These are phyloP conservation scores for Candida morakotiae DNA, from an alignment of 805 yeast genomes.

Conservation along the genomic window DNA sequence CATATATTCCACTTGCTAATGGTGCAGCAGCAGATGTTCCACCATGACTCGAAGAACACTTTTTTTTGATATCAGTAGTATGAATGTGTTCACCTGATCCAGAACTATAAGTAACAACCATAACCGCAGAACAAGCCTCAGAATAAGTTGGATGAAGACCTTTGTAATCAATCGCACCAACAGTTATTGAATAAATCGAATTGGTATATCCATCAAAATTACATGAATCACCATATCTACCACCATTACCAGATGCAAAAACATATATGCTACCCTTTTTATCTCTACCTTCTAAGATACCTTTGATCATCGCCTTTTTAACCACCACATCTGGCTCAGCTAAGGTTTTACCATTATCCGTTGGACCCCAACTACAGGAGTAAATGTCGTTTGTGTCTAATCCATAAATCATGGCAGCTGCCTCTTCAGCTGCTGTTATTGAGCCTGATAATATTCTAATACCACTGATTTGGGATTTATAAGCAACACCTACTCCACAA, in stretches of 20 bases:
- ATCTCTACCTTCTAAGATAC: slow-evolving; percentile 75
- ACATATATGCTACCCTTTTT: slow-evolving; percentile 86
- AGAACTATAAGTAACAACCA: slow-evolving; percentile 90
- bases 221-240: slow-evolving; percentile 76
- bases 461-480: slow-evolving; percentile 80
- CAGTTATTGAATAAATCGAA: slow-evolving; percentile 90
- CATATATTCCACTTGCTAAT: slow-evolving; percentile 91
- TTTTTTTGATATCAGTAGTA: slow-evolving; percentile 71
- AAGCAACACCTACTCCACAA: slow-evolving; percentile 98
- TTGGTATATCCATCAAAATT: slow-evolving; percentile 97
- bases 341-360: slow-evolving; percentile 85
- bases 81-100: slow-evolving; percentile 88
- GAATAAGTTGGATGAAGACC: slow-evolving; percentile 88
- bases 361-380: slow-evolving; percentile 98
- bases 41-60: slow-evolving; percentile 76
- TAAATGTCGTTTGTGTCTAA: slow-evolving; percentile 86
- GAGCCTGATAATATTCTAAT: slow-evolving; percentile 81
- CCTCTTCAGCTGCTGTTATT: slow-evolving; percentile 84
- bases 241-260: slow-evolving; percentile 97
- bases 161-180: slow-evolving; percentile 85
- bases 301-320: slow-evolving; percentile 77
- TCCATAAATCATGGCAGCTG: slow-evolving; percentile 77
- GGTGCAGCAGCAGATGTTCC: slow-evolving; percentile 99
- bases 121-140: slow-evolving; percentile 90
- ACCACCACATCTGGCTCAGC: slow-evolving; percentile 81